Percentiles rank a stretch among this genome's conserved stretches.
phyloP scores from a whole-genome alignment of 169 alveolate species.

The Plasmodium inui region DNA sequence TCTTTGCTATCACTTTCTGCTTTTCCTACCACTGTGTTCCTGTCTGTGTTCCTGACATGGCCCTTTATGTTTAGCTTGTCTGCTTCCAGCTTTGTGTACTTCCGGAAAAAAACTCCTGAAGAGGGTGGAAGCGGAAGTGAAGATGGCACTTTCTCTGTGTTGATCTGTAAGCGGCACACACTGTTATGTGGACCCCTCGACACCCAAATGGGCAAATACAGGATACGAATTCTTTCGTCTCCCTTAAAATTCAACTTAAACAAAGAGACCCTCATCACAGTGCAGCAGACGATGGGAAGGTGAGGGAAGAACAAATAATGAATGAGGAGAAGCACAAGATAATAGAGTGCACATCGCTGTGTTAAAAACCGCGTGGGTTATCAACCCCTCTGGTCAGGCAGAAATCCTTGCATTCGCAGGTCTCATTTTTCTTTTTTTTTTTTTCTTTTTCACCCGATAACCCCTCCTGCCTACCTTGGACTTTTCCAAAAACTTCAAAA shows the following conservation, averaged over 20 bases:
- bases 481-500: constrained; percentile 75
- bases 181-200: neutral
- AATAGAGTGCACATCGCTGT: neutral
- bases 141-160: neutral
- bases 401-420: neutral
- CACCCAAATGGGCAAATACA: neutral
- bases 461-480: constrained; percentile 38
- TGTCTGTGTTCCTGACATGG: constrained; percentile 79
- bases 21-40: constrained; percentile 81
- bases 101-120: constrained; percentile 84
- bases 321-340: neutral
- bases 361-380: neutral
- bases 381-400: neutral
- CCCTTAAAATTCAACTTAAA: neutral
- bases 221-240: neutral
- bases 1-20: constrained; percentile 77
- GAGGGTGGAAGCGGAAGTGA: neutral
- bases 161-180: neutral
- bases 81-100: constrained; percentile 83
- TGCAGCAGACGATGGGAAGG: neutral
- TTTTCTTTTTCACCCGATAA: neutral
- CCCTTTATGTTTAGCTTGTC: constrained; percentile 83
- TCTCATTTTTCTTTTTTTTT: neutral
- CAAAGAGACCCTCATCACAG: neutral
- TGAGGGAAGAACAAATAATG: neutral